Evolutionary conservation across 257 asterid genomes (phyloP).

Genomic region (Marsdenia floribunda): DNA sequence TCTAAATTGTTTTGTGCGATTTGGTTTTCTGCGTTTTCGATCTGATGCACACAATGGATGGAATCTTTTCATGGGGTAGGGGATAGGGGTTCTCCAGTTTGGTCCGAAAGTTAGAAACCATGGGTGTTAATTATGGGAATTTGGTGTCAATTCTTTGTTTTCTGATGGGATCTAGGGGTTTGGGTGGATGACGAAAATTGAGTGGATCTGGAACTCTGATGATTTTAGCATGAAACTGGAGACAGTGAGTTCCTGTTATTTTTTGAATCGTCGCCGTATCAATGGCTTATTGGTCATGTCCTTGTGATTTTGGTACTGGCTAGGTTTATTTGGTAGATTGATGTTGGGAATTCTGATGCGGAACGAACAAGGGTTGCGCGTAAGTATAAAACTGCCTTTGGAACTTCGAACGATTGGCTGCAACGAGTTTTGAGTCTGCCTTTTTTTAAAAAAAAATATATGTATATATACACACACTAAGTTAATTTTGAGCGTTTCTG

Average conservation of each 20-base stretch:
- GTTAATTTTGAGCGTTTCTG: neutral
- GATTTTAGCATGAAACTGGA: neutral
- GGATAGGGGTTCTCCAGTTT: neutral
- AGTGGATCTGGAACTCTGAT: slow-evolving; percentile 12
- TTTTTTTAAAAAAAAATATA: neutral
- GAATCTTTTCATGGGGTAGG: neutral
- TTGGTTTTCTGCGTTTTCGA: slow-evolving; percentile 18
- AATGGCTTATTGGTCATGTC: neutral
- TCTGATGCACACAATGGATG: slow-evolving; percentile 13
- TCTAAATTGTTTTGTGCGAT: neutral
- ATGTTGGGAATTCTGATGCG: neutral
- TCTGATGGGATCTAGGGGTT: slow-evolving; percentile 14
- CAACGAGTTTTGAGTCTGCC: neutral
- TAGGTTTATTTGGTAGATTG: neutral
- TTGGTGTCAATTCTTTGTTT: neutral
- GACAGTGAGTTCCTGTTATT: neutral
- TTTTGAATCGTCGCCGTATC: neutral
- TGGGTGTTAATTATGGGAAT: neutral
- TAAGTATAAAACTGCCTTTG: neutral
- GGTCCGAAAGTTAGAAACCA: neutral
- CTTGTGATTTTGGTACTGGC: neutral
- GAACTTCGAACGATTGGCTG: neutral
- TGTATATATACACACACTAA: neutral
- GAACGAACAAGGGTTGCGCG: neutral
- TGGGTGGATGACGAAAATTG: neutral